Evolutionary conservation across 495 filamentous ascomycete species (phyloP).

Genomic region (Mytilinidion resinicola): DNA sequence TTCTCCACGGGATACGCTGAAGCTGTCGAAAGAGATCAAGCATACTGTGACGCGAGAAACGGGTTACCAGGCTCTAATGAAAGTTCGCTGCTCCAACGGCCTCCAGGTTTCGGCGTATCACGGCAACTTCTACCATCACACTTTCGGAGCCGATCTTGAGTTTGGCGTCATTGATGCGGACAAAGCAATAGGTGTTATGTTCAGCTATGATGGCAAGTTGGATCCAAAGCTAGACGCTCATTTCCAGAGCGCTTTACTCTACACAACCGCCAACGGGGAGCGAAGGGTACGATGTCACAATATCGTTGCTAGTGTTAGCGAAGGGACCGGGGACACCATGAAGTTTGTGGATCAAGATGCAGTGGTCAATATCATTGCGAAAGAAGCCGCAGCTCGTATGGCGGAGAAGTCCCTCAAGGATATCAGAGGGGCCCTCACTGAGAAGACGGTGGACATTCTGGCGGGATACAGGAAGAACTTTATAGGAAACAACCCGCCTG

Average conservation of each 20-base stretch:
- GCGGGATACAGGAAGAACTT: slow-evolving; percentile 90
- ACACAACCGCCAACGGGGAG: slow-evolving; percentile 86
- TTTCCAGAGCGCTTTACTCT: slow-evolving; percentile 92
- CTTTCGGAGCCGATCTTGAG: slow-evolving; percentile 90
- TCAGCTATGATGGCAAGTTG: slow-evolving; percentile 95
- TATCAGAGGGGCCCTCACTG: slow-evolving; percentile 72
- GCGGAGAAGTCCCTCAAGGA: slow-evolving; percentile 78
- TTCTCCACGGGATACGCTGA: slow-evolving; percentile 71
- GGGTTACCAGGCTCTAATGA: slow-evolving; percentile 95
- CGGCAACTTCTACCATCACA: slow-evolving; percentile 93
- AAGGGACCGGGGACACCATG: slow-evolving; percentile 76
- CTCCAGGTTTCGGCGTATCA: slow-evolving; percentile 90
- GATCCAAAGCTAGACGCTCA: slow-evolving; percentile 94
- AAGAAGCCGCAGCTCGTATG: slow-evolving; percentile 84
- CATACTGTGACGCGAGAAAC: slow-evolving; percentile 89
- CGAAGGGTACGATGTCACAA: slow-evolving; percentile 90
- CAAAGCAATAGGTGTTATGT: slow-evolving; percentile 85
- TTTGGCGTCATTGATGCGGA: slow-evolving; percentile 90
- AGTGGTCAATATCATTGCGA: slow-evolving; percentile 77
- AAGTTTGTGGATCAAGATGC: slow-evolving; percentile 93
- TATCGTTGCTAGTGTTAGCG: slow-evolving; percentile 83
- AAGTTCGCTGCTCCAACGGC: slow-evolving; percentile 95
- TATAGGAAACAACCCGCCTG: slow-evolving; percentile 77
- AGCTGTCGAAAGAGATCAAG: slow-evolving; percentile 76
- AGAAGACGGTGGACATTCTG: slow-evolving; percentile 92